Conservation (phyloP, 1,284 basidiomycete genomes). For the Leccinum pachyderme region DNA sequence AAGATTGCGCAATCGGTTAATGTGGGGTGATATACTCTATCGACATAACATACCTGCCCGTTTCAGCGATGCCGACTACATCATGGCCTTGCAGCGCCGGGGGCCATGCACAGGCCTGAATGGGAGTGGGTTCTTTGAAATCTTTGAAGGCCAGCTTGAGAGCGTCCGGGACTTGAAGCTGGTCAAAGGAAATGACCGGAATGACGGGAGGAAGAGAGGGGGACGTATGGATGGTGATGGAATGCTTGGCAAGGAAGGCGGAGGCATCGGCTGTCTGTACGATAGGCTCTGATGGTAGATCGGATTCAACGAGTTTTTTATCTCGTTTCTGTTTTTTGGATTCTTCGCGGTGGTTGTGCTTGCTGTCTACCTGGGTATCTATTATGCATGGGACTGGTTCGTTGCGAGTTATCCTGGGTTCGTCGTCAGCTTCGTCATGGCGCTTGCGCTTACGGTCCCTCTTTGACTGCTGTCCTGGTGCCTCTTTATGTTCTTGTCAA, state of each 20-base stretch:
- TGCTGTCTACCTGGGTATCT: conserved; percentile 22
- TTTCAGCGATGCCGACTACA: conserved; percentile 97
- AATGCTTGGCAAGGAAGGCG: conserved; percentile 70
- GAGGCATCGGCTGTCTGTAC: conserved; percentile 42
- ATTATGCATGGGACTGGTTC: background rate
- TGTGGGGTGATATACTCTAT: background rate
- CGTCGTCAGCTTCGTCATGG: conserved; percentile 11
- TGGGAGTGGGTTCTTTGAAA: conserved; percentile 91
- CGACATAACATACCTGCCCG: conserved; percentile 63
- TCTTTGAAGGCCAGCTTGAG: conserved; percentile 63
- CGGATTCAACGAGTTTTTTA: conserved; percentile 15
- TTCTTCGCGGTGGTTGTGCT: conserved; percentile 27
- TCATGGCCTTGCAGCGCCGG: conserved; percentile 80
- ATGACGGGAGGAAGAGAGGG: conserved; percentile 44
- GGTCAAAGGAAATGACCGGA: conserved; percentile 79
- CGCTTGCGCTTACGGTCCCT: conserved; percentile 35
- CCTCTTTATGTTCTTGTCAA: too few relatives aligned
- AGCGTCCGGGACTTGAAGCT: conserved; percentile 65
- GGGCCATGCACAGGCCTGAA: conserved; percentile 97
- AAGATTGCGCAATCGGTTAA: conserved; percentile 12
- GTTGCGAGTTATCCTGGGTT: conserved; percentile 16
- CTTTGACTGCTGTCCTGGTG: conserved; percentile 5
- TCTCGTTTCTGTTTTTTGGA: conserved; percentile 31
- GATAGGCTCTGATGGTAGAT: conserved; percentile 12
- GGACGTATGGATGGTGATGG: conserved; percentile 69